phyloP scores from a whole-genome alignment of 192 early-diverging fungal genomes.

The Phlyctochytrium planicorne region DNA sequence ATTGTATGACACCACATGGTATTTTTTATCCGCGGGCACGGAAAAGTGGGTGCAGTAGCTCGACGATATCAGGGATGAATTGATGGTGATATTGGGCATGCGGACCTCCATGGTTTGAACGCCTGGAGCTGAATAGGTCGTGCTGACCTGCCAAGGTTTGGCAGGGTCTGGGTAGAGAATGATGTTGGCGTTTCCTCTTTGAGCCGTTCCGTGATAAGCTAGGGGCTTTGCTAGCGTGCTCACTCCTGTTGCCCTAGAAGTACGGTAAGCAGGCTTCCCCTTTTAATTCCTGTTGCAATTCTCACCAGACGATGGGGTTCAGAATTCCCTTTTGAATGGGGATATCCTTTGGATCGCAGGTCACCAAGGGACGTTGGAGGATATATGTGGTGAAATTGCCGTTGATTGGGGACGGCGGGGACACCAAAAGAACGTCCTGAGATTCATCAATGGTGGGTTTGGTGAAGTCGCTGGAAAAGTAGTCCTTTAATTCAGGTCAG shows the following conservation, averaged over 20 bases:
- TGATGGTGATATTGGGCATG: not conserved
- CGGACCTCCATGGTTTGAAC: not conserved
- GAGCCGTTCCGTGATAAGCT: not conserved
- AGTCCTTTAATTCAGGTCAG: slow-evolving; percentile 8
- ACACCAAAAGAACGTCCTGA: slow-evolving; percentile 15
- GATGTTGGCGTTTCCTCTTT: slow-evolving; percentile 3
- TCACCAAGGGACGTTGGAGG: slow-evolving; percentile 14
- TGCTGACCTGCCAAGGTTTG: no score
- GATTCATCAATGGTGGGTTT: slow-evolving; percentile 3
- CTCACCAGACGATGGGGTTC: slow-evolving; percentile 16
- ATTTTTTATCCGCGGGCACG: not conserved
- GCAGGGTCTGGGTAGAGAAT: not conserved
- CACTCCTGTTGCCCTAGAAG: no score
- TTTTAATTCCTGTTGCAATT: no score
- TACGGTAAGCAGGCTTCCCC: no score
- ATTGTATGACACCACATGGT: slow-evolving; percentile 8
- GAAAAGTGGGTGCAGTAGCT: slow-evolving; percentile 3
- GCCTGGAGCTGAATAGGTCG: not conserved
- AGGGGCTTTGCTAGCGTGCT: no score
- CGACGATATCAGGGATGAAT: not conserved
- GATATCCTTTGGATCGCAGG: slow-evolving; percentile 13
- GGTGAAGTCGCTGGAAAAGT: not conserved
- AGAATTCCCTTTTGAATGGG: not conserved
- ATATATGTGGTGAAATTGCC: slow-evolving; percentile 7
- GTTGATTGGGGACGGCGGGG: not conserved